Conservation (phyloP, 2,329 filamentous ascomycete species). For the Aspergillus ibericus region DNA sequence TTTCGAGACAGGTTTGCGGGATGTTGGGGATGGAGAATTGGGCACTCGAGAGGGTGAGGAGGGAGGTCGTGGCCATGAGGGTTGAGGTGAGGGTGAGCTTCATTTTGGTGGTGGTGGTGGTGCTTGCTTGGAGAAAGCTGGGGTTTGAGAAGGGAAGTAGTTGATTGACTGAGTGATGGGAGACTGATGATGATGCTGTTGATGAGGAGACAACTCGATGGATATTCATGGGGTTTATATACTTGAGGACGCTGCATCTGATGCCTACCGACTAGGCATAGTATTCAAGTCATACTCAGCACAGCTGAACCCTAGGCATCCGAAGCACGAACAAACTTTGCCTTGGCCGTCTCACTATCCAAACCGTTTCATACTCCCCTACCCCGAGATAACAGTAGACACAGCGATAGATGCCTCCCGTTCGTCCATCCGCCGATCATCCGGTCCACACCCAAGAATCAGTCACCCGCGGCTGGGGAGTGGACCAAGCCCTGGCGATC, state of each 20-base stretch:
- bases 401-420: no score
- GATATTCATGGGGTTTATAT: neutral
- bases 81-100: neutral
- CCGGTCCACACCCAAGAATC: neutral
- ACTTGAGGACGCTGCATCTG: neutral
- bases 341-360: neutral
- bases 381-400: neutral
- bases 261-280: no score
- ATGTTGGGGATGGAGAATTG: slow-evolving; percentile 1
- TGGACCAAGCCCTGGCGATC: neutral
- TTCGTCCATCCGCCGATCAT: neutral
- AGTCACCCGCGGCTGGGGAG: no score
- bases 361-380: neutral
- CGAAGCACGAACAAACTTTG: neutral
- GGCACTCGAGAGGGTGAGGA: neutral
- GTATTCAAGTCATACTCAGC: no score
- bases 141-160: neutral
- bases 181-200: neutral
- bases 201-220: neutral
- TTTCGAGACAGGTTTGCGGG: slow-evolving; percentile 8
- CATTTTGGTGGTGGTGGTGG: neutral
- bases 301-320: neutral
- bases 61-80: neutral
- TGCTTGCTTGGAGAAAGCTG: neutral
- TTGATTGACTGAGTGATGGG: neutral